Conservation (phyloP, 176 grass and related monocot species). For the Thinopyrum elongatum region DNA sequence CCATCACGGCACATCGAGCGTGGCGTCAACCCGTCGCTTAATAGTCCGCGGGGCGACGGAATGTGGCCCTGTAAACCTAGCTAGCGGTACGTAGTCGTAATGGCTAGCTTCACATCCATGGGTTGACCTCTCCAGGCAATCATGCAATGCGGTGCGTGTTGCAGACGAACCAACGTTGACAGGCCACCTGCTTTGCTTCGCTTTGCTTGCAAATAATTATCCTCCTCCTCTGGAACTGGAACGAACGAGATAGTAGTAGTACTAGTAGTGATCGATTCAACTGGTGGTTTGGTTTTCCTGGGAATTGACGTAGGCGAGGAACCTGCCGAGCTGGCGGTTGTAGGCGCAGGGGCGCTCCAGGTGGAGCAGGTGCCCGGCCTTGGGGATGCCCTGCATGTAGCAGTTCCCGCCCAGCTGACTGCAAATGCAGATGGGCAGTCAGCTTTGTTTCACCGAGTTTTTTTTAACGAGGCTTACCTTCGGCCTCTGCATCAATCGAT, state of each 20-base stretch:
- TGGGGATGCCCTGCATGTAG: constrained; percentile 58
- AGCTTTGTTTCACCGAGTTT: background rate
- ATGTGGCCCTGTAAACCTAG: background rate
- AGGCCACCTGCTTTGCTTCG: no score
- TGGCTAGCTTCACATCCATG: no score
- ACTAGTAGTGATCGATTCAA: background rate
- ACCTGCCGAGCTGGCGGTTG: constrained; percentile 69
- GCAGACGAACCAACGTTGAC: background rate
- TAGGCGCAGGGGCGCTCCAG: constrained; percentile 80
- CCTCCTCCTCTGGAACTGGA: no score
- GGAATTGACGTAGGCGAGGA: constrained; percentile 55
- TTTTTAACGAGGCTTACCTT: no score
- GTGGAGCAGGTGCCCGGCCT: constrained; percentile 83
- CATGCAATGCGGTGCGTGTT: background rate
- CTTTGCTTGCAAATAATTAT: background rate
- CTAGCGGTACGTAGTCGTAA: background rate
- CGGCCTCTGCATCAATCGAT: no score
- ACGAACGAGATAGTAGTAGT: background rate
- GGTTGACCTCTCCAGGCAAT: background rate
- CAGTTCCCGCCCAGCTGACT: constrained; percentile 81
- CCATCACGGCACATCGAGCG: background rate
- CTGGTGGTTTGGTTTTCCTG: background rate
- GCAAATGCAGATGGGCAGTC: background rate
- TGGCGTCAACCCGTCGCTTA: background rate
- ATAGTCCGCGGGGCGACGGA: background rate